Evolutionary conservation across 768 basidiomycete species (phyloP).

Genomic region (Lentinula guzmanii): DNA sequence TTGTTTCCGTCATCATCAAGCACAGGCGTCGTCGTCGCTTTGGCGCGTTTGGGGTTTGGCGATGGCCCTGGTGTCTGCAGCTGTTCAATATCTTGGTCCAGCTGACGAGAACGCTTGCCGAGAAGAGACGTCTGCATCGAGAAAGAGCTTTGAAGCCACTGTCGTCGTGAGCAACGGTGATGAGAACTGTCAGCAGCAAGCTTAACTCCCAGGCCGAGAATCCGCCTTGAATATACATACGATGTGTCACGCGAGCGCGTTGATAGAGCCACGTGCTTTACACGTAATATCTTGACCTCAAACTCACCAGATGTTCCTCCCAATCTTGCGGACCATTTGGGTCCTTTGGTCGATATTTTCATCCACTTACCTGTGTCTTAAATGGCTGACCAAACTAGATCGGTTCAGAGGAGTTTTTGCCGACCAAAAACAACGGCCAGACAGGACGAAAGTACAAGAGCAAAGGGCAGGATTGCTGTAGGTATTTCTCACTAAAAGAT

Average conservation of each 20-base stretch:
- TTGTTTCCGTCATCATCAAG: constrained; percentile 64
- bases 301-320: neutral
- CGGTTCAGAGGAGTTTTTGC: neutral
- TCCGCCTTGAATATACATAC: neutral
- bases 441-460: neutral
- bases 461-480: neutral
- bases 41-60: constrained; percentile 61
- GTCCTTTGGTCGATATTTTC: neutral
- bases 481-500: neutral
- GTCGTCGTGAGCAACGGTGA: neutral
- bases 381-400: neutral
- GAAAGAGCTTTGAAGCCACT: constrained; percentile 29
- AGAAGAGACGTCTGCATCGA: constrained; percentile 42
- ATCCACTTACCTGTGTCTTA: neutral
- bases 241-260: neutral
- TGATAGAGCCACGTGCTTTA: neutral
- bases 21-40: constrained; percentile 25
- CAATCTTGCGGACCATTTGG: neutral
- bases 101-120: constrained; percentile 43
- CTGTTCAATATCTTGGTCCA: constrained; percentile 21
- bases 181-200: neutral
- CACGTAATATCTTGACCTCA: neutral
- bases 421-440: neutral
- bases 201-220: neutral
- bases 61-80: constrained; percentile 57